Base-by-base conservation (phyloP, 768 basidiomycete genomes). In the Sarcodon sp. region DNA sequence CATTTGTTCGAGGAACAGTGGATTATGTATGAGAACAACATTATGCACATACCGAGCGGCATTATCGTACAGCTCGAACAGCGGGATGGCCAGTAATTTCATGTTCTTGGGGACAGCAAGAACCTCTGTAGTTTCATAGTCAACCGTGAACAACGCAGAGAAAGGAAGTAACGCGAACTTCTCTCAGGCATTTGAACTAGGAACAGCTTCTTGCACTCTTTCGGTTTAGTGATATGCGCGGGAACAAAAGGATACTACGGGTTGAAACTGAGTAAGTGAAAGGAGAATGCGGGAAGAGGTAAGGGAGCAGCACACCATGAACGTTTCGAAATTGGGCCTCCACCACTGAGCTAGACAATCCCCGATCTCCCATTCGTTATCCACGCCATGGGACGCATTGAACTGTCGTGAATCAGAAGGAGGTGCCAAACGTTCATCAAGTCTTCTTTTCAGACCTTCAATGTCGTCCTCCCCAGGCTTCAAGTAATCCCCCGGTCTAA, bases 301-400 rank as follows among this genome's bases (percentile, higher is more conserved):
- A 41, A 33, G 43, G 37, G 13, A 10, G 34, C 36, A 6, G 73
- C 84, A 58, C 55, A 94, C 93, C 86, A 96, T 93, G 66, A 98
- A 98, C 0, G 91, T 93, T 69, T 99, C 96, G 56, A 96, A 99
- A 60, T 96, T 96, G 0, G 94, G 94, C 44, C 96, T 69, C 87
- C 88, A 99, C 93, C 94, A 99, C 61, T 93, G 91, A 0, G 90
- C 90, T n/a, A 98, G 71, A 56, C 90, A 92, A 55, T 98, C 93
- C 1, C 87, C 87, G 35, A 97, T 90, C 64, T 93, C 87, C 96
- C 96, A 99, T 38, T 92, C 89, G 46, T 87, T 87, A 57, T 83
- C 83, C 15, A 83, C 76, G 0, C 81, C 85, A 51, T 88, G 83
- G 0, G 77, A 74, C 32, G 76, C 71, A 64, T 85, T 80, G 60